Percentiles rank a stretch among this genome's conserved stretches.
These are phyloP conservation scores for Chlamydomonas eustigma DNA, from an alignment of 139 green algal genomes.

Conservation along the genomic window DNA sequence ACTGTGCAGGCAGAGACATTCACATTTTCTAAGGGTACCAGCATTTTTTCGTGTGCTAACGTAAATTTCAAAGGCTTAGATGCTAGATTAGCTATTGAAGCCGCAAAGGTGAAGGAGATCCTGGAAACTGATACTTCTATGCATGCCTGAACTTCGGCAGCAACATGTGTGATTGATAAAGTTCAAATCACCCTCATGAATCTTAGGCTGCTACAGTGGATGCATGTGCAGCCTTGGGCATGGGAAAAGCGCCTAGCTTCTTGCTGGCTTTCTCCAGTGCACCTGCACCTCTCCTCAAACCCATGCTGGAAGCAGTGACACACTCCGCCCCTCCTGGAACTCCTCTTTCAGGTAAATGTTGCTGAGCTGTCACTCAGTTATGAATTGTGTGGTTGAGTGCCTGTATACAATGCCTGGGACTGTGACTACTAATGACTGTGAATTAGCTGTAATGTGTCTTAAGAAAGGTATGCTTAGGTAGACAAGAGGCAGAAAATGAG, in stretches of 20 bases:
- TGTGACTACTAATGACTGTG: neutral
- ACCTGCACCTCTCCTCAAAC: neutral
- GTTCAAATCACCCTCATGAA: neutral
- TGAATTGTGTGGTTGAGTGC: neutral
- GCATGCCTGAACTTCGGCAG: neutral
- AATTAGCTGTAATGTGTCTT: neutral
- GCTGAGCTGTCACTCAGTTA: neutral
- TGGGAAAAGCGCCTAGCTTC: neutral
- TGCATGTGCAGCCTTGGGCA: neutral
- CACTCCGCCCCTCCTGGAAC: neutral
- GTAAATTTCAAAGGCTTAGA: neutral
- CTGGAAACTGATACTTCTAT: no score
- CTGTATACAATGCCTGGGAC: neutral
- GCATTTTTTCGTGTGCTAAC: neutral
- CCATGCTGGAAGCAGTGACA: neutral
- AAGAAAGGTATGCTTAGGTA: no score
- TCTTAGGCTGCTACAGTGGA: neutral
- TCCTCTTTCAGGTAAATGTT: neutral
- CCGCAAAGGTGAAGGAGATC: neutral
- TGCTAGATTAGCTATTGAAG: neutral
- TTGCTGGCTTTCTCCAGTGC: neutral
- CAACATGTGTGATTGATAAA: no score
- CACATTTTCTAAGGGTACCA: neutral
- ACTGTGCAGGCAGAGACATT: constrained; percentile 1
- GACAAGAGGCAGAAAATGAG: neutral